Evolutionary conservation across 257 asterid species (phyloP).

Genomic region (Cinchona pubescens): DNA sequence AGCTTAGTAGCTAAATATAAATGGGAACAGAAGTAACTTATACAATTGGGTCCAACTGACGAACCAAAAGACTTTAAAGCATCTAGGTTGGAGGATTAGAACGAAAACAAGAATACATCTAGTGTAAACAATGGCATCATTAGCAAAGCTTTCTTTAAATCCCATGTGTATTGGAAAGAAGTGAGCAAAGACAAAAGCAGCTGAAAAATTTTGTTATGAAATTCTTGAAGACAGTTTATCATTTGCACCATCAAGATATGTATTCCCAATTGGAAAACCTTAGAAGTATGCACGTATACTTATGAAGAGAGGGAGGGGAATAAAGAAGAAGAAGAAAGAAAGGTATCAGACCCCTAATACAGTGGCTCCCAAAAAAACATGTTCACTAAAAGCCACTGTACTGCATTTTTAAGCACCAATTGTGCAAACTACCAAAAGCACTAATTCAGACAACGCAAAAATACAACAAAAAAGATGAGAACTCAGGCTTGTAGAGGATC

Average conservation of each 20-base stretch:
- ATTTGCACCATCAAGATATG: background rate
- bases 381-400: background rate
- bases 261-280: background rate
- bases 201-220: background rate
- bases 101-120: background rate
- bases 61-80: background rate
- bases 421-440: background rate
- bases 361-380: background rate
- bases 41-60: background rate
- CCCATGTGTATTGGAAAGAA: background rate
- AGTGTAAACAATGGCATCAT: background rate
- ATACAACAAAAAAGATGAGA: background rate
- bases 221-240: background rate
- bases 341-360: background rate
- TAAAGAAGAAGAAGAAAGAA: background rate
- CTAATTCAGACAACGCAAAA: background rate
- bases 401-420: background rate
- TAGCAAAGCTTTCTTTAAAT: background rate
- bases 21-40: too few species aligned
- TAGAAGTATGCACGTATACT: background rate
- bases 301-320: too few species aligned
- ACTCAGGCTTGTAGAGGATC: slow-evolving; percentile 11
- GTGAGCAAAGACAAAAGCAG: background rate
- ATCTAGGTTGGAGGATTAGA: background rate
- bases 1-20: background rate